Percentiles rank a stretch among this genome's conserved stretches.
Evolutionary conservation across 2,329 filamentous ascomycete genomes (phyloP).

Genomic region (Beauveria medogensis): DNA sequence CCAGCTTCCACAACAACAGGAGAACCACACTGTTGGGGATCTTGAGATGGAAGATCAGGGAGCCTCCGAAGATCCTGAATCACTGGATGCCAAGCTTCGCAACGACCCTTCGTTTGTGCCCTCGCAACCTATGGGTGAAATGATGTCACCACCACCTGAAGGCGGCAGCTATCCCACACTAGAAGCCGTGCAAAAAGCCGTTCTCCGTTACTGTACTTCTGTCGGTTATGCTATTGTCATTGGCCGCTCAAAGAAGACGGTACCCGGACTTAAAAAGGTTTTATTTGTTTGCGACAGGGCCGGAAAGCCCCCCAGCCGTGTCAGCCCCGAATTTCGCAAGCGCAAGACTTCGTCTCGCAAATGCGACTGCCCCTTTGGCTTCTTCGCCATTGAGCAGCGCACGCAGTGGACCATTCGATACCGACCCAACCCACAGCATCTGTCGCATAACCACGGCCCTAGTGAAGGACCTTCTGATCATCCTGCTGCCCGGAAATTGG

Average conservation of each 20-base stretch:
- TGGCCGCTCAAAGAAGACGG: conserved; percentile 59
- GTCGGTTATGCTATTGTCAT: conserved; percentile 63
- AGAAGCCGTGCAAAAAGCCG: conserved; percentile 56
- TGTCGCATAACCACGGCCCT: conserved; percentile 56
- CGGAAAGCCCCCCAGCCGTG: conserved; percentile 52
- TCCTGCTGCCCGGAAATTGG: conserved; percentile 56
- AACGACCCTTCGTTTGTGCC: conserved; percentile 44
- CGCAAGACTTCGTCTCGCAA: conserved; percentile 61
- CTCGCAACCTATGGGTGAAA: conserved; percentile 45
- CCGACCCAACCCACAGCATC: conserved; percentile 48
- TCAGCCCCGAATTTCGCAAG: conserved; percentile 57
- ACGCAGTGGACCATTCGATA: conserved; percentile 61
- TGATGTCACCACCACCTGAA: conserved; percentile 57
- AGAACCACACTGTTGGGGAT: conserved; percentile 36
- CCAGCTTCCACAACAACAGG: conserved; percentile 31
- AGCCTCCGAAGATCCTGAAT: conserved; percentile 38
- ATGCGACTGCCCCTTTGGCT: conserved; percentile 61
- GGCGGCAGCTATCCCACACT: conserved; percentile 57
- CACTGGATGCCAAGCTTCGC: conserved; percentile 39
- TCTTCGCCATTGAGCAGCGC: conserved; percentile 60
- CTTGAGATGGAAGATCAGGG: conserved; percentile 46
- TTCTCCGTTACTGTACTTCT: conserved; percentile 56
- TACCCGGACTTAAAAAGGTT: conserved; percentile 59
- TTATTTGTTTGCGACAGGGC: conserved; percentile 59
- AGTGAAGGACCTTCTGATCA: conserved; percentile 60